Percentiles rank a stretch among this genome's conserved stretches.
Conservation (phyloP, 768 basidiomycete genomes). For the Collybia sordida region DNA sequence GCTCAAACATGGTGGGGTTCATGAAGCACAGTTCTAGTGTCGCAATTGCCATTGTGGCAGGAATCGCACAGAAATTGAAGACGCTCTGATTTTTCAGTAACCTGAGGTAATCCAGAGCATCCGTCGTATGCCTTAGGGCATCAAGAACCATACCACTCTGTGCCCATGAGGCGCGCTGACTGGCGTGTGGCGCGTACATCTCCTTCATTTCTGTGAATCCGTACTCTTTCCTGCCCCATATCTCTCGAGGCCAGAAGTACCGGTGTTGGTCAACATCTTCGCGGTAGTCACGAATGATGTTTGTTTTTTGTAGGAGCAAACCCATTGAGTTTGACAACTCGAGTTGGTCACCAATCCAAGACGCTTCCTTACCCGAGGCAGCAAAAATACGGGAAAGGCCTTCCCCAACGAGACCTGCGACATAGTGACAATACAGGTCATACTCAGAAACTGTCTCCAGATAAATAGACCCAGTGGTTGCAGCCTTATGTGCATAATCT, state of each 20-base stretch:
- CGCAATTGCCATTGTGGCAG: constrained; percentile 93
- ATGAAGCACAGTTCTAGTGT: constrained; percentile 91
- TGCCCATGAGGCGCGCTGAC: constrained; percentile 72
- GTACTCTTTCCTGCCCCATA: constrained; percentile 70
- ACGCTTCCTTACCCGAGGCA: constrained; percentile 78
- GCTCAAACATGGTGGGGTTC: constrained; percentile 83
- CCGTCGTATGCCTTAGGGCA: constrained; percentile 79
- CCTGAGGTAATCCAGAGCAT: constrained; percentile 87
- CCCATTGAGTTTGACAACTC: constrained; percentile 94
- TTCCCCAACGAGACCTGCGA: constrained; percentile 96
- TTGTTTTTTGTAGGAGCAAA: constrained; percentile 95
- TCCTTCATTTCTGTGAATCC: constrained; percentile 75
- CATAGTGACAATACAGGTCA: constrained; percentile 98
- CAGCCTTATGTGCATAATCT: constrained; percentile 85
- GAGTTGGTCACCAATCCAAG: constrained; percentile 75
- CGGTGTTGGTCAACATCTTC: constrained; percentile 86
- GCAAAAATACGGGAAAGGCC: constrained; percentile 88
- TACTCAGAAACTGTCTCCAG: constrained; percentile 82
- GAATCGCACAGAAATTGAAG: constrained; percentile 96
- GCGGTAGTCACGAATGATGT: constrained; percentile 93
- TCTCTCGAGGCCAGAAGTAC: constrained; percentile 93
- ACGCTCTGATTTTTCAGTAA: constrained; percentile 88
- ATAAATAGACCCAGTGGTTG: constrained; percentile 65
- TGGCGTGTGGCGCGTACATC: constrained; percentile 54
- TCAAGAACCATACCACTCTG: constrained; percentile 90